Evolutionary conservation across 2,329 filamentous ascomycete species (phyloP).

Genomic region (Venturia aucupariae): DNA sequence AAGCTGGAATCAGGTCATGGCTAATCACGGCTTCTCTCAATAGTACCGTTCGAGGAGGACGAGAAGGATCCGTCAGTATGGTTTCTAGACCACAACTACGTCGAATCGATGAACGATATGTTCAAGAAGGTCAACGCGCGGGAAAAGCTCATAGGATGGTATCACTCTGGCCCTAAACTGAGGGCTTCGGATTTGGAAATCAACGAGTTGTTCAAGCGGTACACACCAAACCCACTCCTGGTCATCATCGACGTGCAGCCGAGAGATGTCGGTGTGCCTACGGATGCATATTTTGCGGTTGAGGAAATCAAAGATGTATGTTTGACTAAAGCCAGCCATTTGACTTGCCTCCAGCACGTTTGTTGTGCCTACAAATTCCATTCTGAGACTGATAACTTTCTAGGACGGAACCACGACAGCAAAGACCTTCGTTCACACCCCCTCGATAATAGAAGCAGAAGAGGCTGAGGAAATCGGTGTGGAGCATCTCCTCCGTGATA

Average conservation of each 20-base stretch:
- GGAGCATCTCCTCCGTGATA: slow-evolving; percentile 93
- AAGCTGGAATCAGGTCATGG: background rate
- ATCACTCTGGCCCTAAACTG: slow-evolving; percentile 95
- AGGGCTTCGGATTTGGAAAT: slow-evolving; percentile 95
- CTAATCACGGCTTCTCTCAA: slow-evolving; percentile 6
- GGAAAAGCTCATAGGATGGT: slow-evolving; percentile 99
- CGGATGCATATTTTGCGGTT: slow-evolving; percentile 97
- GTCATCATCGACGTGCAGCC: slow-evolving; percentile 98
- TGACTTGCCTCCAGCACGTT: slow-evolving; percentile 3
- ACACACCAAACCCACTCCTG: slow-evolving; percentile 89
- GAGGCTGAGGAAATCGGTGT: slow-evolving; percentile 99
- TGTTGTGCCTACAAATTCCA: background rate
- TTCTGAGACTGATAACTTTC: background rate
- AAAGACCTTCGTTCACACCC: slow-evolving; percentile 97
- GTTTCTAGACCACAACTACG: slow-evolving; percentile 99
- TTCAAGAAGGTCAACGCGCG: slow-evolving; percentile 99
- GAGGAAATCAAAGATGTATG: slow-evolving; percentile 98
- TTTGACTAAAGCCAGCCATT: slow-evolving; percentile 18
- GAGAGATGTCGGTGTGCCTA: slow-evolving; percentile 94
- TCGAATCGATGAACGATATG: slow-evolving; percentile 99
- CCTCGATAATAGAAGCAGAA: slow-evolving; percentile 96
- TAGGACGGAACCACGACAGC: slow-evolving; percentile 95
- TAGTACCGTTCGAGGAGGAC: slow-evolving; percentile 97
- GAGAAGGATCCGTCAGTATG: slow-evolving; percentile 97
- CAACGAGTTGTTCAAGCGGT: slow-evolving; percentile 99